Evolutionary conservation across 305 asterid genomes (phyloP).

Genomic region (Fraxinus ornus): DNA sequence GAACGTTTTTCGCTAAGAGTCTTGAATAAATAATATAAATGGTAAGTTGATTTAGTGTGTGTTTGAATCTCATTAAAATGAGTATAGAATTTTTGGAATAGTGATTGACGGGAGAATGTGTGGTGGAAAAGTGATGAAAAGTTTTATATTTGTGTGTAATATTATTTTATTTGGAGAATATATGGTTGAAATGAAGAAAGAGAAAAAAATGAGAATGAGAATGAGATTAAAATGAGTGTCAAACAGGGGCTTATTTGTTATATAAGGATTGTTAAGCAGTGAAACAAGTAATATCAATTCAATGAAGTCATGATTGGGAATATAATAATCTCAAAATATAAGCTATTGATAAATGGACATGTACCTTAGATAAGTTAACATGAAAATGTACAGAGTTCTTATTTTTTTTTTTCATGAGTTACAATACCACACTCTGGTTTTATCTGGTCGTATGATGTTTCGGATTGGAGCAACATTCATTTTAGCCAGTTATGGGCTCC

Average conservation of each 20-base stretch:
- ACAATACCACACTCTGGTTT: not conserved
- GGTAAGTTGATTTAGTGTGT: not conserved
- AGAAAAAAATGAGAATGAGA: no score
- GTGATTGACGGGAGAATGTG: no score
- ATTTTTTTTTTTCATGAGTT: not conserved
- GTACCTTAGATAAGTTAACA: not conserved
- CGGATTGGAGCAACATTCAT: not conserved
- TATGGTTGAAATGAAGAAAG: no score
- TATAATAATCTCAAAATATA: slow-evolving; percentile 8
- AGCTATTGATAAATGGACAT: not conserved
- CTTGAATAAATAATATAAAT: not conserved
- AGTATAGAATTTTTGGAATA: no score
- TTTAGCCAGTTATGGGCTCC: not conserved
- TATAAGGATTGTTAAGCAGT: slow-evolving; percentile 4
- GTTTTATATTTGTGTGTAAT: no score
- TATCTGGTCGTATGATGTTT: not conserved
- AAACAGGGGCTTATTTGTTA: not conserved
- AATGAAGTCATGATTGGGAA: not conserved
- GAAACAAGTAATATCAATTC: not conserved
- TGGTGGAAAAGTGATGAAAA: no score
- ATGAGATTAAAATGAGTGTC: no score
- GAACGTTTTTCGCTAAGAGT: not conserved
- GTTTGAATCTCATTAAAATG: no score
- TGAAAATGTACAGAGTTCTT: not conserved
- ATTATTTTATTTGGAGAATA: no score